Conservation (phyloP, 2,329 filamentous ascomycete genomes). For the Myriosclerotinia scirpicola region DNA sequence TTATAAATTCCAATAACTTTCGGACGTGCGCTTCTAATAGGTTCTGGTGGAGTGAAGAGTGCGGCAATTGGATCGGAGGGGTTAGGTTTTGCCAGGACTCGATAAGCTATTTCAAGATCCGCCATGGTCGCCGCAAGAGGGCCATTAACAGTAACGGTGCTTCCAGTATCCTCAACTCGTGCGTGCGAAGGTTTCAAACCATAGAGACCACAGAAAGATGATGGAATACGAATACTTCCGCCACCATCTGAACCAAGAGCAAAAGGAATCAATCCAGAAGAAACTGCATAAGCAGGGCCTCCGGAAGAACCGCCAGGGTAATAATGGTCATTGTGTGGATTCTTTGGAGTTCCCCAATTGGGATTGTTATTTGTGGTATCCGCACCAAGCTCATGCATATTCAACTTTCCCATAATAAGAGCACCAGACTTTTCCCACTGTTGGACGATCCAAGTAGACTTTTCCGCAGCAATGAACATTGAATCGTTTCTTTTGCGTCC, state of each 20-base stretch:
- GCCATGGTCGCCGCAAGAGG: conserved; percentile 74
- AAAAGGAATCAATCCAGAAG: conserved; percentile 57
- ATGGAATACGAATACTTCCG: conserved; percentile 56
- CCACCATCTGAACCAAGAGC: conserved; percentile 89
- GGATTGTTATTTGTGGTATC: conserved; percentile 83
- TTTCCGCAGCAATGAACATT: conserved; percentile 68
- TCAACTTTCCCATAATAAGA: conserved; percentile 74
- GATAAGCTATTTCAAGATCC: conserved; percentile 81
- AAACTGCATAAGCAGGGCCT: conserved; percentile 84
- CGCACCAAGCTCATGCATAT: conserved; percentile 80
- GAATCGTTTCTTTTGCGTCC: conserved; percentile 76
- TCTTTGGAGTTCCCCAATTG: conserved; percentile 78
- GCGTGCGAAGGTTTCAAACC: conserved; percentile 79
- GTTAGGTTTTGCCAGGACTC: conserved; percentile 72
- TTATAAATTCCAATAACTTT: conserved; percentile 70
- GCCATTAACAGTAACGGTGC: conserved; percentile 62
- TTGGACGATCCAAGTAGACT: conserved; percentile 69
- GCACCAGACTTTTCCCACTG: conserved; percentile 70
- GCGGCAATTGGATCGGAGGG: conserved; percentile 59
- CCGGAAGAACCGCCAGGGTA: conserved; percentile 89
- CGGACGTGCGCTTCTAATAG: conserved; percentile 41
- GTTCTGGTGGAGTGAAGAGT: conserved; percentile 56
- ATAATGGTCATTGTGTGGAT: conserved; percentile 71
- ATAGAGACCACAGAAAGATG: conserved; percentile 52
- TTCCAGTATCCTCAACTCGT: conserved; percentile 59